Conservation (phyloP, 371 early-diverging fungal species). For the Capniomyces stellatus region DNA sequence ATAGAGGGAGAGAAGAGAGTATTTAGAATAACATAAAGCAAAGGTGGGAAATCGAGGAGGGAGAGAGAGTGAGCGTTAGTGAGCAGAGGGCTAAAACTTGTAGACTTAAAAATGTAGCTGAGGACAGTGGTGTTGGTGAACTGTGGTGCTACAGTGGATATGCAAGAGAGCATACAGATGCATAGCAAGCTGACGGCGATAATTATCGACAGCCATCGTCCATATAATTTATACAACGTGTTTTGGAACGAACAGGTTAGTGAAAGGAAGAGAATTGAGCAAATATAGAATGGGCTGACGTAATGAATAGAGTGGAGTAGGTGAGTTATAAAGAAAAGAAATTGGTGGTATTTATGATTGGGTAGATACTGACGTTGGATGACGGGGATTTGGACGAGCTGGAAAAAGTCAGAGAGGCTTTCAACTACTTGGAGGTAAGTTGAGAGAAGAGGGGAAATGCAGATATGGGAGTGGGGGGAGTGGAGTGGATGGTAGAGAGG, state of each 20-base stretch:
- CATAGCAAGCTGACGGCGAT: slow-evolving; percentile 42
- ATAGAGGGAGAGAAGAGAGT: too few species aligned
- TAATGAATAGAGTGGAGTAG: not conserved
- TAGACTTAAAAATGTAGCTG: slow-evolving; percentile 25
- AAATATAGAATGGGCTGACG: too few species aligned
- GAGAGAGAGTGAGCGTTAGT: too few species aligned
- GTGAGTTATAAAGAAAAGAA: not conserved
- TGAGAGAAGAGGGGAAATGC: too few species aligned
- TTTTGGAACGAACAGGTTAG: slow-evolving; percentile 40
- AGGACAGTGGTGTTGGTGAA: slow-evolving; percentile 65
- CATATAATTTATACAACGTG: slow-evolving; percentile 60
- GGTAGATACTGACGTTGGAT: slow-evolving; percentile 38
- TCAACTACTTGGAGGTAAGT: slow-evolving; percentile 27
- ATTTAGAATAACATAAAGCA: too few species aligned
- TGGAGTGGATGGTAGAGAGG: too few species aligned
- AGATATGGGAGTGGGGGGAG: too few species aligned
- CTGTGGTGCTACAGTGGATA: slow-evolving; percentile 64
- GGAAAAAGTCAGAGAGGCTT: slow-evolving; percentile 39
- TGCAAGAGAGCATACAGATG: slow-evolving; percentile 39
- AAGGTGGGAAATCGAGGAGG: too few species aligned
- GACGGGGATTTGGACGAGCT: slow-evolving; percentile 53
- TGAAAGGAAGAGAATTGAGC: too few species aligned
- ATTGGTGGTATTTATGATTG: not conserved
- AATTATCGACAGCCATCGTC: slow-evolving; percentile 74
- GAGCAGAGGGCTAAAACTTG: too few species aligned